phyloP scores from a whole-genome alignment of 164 flowering plant species.

The Stephania yunnanensis region DNA sequence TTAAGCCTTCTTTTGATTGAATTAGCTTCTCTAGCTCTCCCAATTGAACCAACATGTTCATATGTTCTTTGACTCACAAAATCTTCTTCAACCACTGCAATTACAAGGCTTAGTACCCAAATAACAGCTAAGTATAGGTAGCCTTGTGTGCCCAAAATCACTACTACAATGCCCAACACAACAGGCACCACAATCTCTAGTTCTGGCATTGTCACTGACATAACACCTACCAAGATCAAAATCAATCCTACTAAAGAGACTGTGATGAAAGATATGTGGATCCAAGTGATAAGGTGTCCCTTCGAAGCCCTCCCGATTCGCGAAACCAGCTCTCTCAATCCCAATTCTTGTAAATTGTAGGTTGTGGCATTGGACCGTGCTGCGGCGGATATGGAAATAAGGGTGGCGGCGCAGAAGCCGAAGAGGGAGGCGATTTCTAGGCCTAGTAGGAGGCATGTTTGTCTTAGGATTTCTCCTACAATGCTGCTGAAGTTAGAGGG shows the following conservation, averaged over 20 bases:
- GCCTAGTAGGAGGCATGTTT: constrained; percentile 6
- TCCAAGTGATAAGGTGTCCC: constrained; percentile 9
- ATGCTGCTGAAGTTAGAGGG: background rate
- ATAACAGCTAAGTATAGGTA: constrained; percentile 5
- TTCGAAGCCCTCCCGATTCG: background rate
- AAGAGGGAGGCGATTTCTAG: constrained; percentile 2
- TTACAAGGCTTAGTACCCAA: constrained; percentile 14
- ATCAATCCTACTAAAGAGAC: background rate
- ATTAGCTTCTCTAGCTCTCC: background rate
- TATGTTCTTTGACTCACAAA: background rate
- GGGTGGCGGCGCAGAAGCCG: background rate
- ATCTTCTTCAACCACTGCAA: constrained; percentile 7
- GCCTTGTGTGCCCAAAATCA: constrained; percentile 6
- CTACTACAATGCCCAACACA: background rate
- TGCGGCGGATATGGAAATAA: constrained; percentile 2
- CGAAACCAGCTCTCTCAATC: background rate
- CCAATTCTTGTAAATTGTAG: background rate
- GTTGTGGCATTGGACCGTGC: background rate
- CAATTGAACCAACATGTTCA: background rate
- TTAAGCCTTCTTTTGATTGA: constrained; percentile 14
- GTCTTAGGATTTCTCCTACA: background rate
- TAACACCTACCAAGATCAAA: constrained; percentile 4
- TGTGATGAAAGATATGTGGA: constrained; percentile 6
- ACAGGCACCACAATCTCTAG: background rate
- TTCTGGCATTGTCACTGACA: background rate